These are phyloP conservation scores for Mimosa bimucronata DNA, from an alignment of 306 rosid genomes.

Conservation along the genomic window DNA sequence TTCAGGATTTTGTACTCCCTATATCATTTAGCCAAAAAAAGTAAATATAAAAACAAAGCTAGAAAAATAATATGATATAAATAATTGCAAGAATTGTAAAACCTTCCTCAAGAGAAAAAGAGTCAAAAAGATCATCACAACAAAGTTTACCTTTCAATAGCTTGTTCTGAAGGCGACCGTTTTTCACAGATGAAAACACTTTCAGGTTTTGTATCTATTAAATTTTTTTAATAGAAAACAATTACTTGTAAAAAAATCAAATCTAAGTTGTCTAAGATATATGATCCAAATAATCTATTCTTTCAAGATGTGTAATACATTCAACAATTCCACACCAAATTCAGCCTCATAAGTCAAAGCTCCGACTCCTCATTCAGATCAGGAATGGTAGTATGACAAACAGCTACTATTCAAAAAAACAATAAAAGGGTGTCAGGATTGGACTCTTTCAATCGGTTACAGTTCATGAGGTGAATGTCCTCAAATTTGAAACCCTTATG, in stretches of 20 bases:
- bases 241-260: no score
- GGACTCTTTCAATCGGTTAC: slow-evolving; percentile 85
- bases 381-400: slow-evolving; percentile 97
- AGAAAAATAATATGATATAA: slow-evolving; percentile 25
- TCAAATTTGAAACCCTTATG: slow-evolving; percentile 86
- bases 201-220: no score
- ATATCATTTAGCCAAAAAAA: slow-evolving; percentile 42
- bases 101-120: slow-evolving; percentile 30
- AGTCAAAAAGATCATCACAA: slow-evolving; percentile 10
- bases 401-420: slow-evolving; percentile 81
- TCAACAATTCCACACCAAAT: no score
- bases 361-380: slow-evolving; percentile 82
- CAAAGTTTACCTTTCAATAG: slow-evolving; percentile 76
- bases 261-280: no score
- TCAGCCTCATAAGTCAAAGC: slow-evolving; percentile 85
- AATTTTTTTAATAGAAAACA: no score
- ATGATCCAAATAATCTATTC: no score
- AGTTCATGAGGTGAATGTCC: slow-evolving; percentile 76
- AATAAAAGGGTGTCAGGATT: slow-evolving; percentile 54
- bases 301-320: no score
- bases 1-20: slow-evolving; percentile 90
- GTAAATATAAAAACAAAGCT: slow-evolving; percentile 1
- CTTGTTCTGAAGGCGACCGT: slow-evolving; percentile 52
- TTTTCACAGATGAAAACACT: slow-evolving; percentile 67
- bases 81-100: slow-evolving; percentile 36